These are phyloP conservation scores for Daucus carota DNA, from an alignment of 129 eudicot species.

Conservation along the genomic window DH1_v3.0 NC_030382.2:43984001-43984500, in stretches of 20 bases:
- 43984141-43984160: conserved; percentile 99
- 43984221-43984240: conserved; percentile 90
- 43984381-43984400: conserved; percentile 17
- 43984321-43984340: background rate
- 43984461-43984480: conserved; percentile 35
- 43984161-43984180: conserved; percentile 97
- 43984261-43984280: background rate
- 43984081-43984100: conserved; percentile 89
- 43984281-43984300: background rate
- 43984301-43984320: background rate
- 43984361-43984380: background rate
- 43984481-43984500: background rate
- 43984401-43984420: conserved; percentile 99
- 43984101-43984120: conserved; percentile 90
- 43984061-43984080: conserved; percentile 99
- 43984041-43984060: conserved; percentile 69
- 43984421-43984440: conserved; percentile 98
- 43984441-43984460: conserved; percentile 94
- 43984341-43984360: background rate
- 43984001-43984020: conserved; percentile 58
- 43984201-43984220: conserved; percentile 97
- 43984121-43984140: conserved; percentile 96
- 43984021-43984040: conserved; percentile 38
- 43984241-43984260: background rate
- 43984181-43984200: conserved; percentile 99